These are phyloP conservation scores for Epichloe hybrida DNA, from an alignment of 2,329 filamentous ascomycete species.

Conservation along the genomic window DNA sequence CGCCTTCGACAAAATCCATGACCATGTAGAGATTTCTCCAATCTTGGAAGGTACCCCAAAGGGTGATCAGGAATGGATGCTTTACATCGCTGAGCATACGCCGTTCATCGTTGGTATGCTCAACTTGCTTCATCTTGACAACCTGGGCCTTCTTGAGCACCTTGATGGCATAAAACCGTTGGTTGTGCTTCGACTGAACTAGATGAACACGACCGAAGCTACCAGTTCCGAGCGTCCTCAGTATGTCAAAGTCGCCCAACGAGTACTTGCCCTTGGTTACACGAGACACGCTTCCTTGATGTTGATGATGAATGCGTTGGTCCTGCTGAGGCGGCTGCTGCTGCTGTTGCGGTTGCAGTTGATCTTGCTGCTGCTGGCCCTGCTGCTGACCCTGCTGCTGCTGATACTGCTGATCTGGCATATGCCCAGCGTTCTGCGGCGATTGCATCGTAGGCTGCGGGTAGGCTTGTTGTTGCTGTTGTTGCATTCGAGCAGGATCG, in stretches of 20 bases:
- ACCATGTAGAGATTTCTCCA: slow-evolving; percentile 97
- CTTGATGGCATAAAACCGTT: slow-evolving; percentile 96
- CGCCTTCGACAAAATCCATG: slow-evolving; percentile 99
- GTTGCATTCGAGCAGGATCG: slow-evolving; percentile 21
- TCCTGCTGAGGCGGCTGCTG: slow-evolving; percentile 12
- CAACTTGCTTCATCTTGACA: slow-evolving; percentile 99
- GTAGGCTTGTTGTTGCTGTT: slow-evolving; percentile 22
- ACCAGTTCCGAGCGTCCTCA: slow-evolving; percentile 86
- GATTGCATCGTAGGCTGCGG: slow-evolving; percentile 17
- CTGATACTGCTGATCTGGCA: slow-evolving; percentile 16
- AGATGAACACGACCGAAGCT: slow-evolving; percentile 95
- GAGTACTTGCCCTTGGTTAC: slow-evolving; percentile 97
- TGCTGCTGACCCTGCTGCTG: slow-evolving; percentile 9
- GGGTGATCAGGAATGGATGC: slow-evolving; percentile 91
- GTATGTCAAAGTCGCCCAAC: slow-evolving; percentile 74
- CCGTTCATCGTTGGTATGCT: slow-evolving; percentile 97
- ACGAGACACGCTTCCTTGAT: slow-evolving; percentile 29
- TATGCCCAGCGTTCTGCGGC: slow-evolving; percentile 6
- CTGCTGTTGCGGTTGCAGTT: slow-evolving; percentile 16
- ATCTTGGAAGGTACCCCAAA: slow-evolving; percentile 98
- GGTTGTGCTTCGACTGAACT: slow-evolving; percentile 95
- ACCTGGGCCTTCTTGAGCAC: slow-evolving; percentile 97
- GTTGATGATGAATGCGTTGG: slow-evolving; percentile 19
- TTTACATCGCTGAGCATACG: slow-evolving; percentile 94
- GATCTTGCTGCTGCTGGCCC: slow-evolving; percentile 8